A percentile compares a stretch with the other conserved stretches of the same genome.
These are phyloP conservation scores for Colletotrichum cuscutae DNA, from an alignment of 2,329 filamentous ascomycete species.

Conservation along the genomic window DNA sequence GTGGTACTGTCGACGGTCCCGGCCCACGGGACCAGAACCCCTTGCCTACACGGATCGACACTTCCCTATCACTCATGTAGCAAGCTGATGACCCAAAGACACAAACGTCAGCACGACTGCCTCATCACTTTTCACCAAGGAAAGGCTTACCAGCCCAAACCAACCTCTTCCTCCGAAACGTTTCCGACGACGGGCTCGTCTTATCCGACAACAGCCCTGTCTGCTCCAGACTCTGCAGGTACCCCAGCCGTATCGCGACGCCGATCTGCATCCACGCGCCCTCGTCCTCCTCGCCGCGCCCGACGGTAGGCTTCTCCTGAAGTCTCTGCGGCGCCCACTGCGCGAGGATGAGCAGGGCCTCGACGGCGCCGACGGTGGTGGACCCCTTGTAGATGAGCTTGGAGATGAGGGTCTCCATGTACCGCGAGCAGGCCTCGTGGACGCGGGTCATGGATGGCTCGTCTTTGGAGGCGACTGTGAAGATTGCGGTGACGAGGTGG, in stretches of 20 bases:
- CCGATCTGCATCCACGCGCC: slow-evolving; percentile 84
- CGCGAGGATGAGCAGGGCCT: slow-evolving; percentile 75
- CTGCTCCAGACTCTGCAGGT: slow-evolving; percentile 76
- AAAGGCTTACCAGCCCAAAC: slow-evolving; percentile 70
- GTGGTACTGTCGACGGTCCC: slow-evolving; percentile 71
- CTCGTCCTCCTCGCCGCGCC: slow-evolving; percentile 77
- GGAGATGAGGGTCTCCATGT: slow-evolving; percentile 77
- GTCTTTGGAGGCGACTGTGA: slow-evolving; percentile 78
- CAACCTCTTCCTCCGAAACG: slow-evolving; percentile 71
- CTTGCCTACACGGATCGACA: slow-evolving; percentile 76
- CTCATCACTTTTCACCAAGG: background rate
- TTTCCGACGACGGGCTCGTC: slow-evolving; percentile 63
- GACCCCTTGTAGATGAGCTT: slow-evolving; percentile 73
- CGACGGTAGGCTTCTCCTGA: slow-evolving; percentile 70
- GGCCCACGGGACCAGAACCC: slow-evolving; percentile 81
- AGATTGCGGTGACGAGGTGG: slow-evolving; percentile 75
- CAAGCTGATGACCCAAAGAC: slow-evolving; percentile 53
- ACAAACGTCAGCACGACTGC: background rate
- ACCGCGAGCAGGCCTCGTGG: slow-evolving; percentile 73
- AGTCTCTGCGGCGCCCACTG: slow-evolving; percentile 79
- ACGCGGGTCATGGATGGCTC: slow-evolving; percentile 71
- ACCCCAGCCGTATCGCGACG: slow-evolving; percentile 74
- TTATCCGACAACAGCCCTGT: slow-evolving; percentile 71
- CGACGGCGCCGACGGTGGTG: slow-evolving; percentile 76
- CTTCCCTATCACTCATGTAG: slow-evolving; percentile 74